These are phyloP conservation scores for Acanthamoeba healyi DNA, from an alignment of 208 protist species.

Conservation along the genomic window DNA sequence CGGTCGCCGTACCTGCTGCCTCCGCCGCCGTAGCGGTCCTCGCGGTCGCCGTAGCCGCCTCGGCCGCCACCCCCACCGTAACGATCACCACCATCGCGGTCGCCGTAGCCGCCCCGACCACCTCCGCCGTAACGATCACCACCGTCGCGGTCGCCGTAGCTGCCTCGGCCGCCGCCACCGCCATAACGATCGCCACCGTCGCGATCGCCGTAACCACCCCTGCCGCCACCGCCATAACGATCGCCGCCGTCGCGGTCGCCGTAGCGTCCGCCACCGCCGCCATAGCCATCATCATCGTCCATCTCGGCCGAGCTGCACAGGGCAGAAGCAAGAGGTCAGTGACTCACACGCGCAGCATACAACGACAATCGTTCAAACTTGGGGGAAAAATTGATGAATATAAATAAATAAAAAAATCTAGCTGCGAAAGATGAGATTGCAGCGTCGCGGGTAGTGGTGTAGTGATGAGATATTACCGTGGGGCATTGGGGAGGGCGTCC, in stretches of 20 bases:
- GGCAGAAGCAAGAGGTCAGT: no score
- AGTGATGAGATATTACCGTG: neutral
- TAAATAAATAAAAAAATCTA: neutral
- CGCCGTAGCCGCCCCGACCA: neutral
- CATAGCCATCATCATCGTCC: neutral
- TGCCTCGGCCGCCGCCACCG: neutral
- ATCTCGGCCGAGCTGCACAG: neutral
- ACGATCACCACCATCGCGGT: neutral
- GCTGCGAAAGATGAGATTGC: no score
- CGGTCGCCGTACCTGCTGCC: neutral
- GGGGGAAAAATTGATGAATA: neutral
- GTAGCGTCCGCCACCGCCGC: neutral
- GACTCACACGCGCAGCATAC: neutral
- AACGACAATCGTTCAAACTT: neutral
- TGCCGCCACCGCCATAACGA: neutral
- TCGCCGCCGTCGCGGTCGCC: neutral
- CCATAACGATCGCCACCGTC: neutral
- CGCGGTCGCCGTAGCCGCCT: neutral
- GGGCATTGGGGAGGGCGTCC: slow-evolving; percentile 31
- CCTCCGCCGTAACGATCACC: neutral
- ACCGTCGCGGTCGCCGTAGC: neutral
- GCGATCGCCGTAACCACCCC: neutral
- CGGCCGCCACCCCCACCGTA: neutral
- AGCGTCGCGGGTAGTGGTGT: no score
- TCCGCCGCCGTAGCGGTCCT: neutral